A percentile compares a stretch with the other conserved stretches of the same genome.
phyloP scores from a whole-genome alignment of 768 basidiomycete genomes.

The Hygrocybe punicea region DNA sequence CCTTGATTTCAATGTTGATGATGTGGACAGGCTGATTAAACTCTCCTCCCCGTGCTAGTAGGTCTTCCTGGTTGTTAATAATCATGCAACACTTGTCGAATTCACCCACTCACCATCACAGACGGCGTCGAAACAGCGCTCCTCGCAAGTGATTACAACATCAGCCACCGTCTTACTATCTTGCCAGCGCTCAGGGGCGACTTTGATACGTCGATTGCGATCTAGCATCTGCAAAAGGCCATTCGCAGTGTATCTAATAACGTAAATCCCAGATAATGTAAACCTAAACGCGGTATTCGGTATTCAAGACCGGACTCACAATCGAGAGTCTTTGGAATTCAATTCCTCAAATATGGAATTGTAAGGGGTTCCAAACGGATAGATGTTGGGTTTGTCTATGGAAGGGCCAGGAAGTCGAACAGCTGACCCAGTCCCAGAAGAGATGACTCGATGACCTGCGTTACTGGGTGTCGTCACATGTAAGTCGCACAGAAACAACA shows the following conservation, averaged over 20 bases:
- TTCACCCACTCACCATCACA: constrained; percentile 74
- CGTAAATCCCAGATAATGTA: constrained; percentile 6
- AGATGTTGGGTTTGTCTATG: constrained; percentile 97
- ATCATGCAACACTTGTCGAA: constrained; percentile 2
- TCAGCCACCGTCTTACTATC: constrained; percentile 87
- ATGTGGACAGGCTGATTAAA: constrained; percentile 92
- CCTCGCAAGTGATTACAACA: constrained; percentile 97
- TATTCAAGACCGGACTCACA: constrained; percentile 52
- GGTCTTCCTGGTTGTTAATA: constrained; percentile 48
- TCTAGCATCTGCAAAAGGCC: constrained; percentile 95
- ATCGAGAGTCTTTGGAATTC: constrained; percentile 69
- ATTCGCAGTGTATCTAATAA: constrained; percentile 80
- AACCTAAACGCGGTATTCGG: constrained; percentile 2
- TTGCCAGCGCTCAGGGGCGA: constrained; percentile 96
- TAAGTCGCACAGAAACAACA: not conserved
- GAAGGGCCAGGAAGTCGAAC: constrained; percentile 95
- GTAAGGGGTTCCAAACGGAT: constrained; percentile 95
- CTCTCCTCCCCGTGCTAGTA: constrained; percentile 84
- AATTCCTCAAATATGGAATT: constrained; percentile 93
- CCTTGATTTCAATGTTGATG: constrained; percentile 97
- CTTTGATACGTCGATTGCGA: constrained; percentile 86
- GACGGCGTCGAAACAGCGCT: constrained; percentile 96
- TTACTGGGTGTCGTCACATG: constrained; percentile 44
- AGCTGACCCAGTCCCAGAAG: constrained; percentile 94
- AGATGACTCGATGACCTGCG: constrained; percentile 87